Base-by-base conservation (phyloP, 192 early-diverging fungal genomes). In the Dispira simplex region DNA sequence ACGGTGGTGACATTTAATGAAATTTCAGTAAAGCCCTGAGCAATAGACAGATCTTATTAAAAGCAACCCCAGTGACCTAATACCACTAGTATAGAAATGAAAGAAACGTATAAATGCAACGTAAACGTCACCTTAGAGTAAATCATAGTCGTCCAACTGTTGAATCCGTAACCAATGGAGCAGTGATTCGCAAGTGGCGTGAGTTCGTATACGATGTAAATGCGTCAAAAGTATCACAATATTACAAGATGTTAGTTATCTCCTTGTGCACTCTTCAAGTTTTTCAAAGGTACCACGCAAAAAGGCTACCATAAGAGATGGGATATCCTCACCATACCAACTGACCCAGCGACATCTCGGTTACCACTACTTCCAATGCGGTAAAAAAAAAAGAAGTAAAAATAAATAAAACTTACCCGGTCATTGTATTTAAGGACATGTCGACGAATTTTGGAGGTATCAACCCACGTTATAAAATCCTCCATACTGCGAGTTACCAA, bases 381-480 rank as follows among this genome's bases (percentile, higher is more conserved):
- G n/a, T n/a, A n/a, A n/a, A n/a, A n/a, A n/a, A n/a, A n/a, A n/a
- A n/a, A n/a, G n/a, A n/a, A n/a, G 46, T 47, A 11, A 18, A 18
- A 11, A 47, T 12, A 47, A 47, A 18, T 47, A 12, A 47, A 12
- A 47, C 46, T 47, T 47, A 85, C 81, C 77, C 89, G 87, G 79
- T 90, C 88, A 72, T 89, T 90, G 77, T 90, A 90, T 73, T 93
- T 94, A 69, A 92, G 78, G 68, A 97, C 91, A 88, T 95, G 94
- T 65, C 88, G 81, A 79, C 93, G 93, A 70, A 97, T 95, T 81
- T 90, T 91, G 63, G 90, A 92, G n/a, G 93, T 89, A 65, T 97
- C 91, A 13, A 93, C 91, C 94, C 94, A 97, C 1, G 94, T 94
- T 9, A 97, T 85, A 80, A 87, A 97, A 75, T 97, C 94, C 70